A percentile compares a stretch with the other conserved stretches of the same genome.
phyloP scores from a whole-genome alignment of 371 early-diverging fungal genomes.

The Mortierella sp. region DNA sequence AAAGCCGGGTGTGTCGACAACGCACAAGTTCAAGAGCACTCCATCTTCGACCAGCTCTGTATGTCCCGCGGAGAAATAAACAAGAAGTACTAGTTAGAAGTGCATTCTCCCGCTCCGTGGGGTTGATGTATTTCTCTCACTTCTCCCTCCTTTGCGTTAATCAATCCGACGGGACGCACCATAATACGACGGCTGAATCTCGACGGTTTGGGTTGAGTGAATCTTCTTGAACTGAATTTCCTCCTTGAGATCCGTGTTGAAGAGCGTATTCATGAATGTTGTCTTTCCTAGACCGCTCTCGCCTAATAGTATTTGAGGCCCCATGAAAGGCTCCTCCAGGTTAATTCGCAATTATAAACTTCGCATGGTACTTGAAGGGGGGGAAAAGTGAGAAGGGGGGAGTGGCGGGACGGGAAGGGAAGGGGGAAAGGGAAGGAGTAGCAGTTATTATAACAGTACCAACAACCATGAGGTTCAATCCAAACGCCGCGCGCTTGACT shows the following conservation, averaged over 20 bases:
- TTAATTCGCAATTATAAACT: neutral
- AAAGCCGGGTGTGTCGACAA: constrained; percentile 97
- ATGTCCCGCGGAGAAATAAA: neutral
- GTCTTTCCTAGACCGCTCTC: constrained; percentile 92
- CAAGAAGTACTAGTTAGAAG: neutral
- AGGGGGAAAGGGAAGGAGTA: too few relatives aligned
- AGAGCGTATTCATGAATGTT: constrained; percentile 94
- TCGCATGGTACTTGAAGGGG: neutral
- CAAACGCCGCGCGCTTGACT: constrained; percentile 71
- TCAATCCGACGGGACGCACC: constrained; percentile 51
- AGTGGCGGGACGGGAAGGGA: too few relatives aligned
- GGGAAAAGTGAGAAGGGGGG: too few relatives aligned
- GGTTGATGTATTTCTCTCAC: too few relatives aligned
- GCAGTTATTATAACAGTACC: constrained; percentile 58
- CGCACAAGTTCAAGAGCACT: constrained; percentile 84
- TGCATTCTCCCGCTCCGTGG: neutral
- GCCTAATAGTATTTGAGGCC: constrained; percentile 57
- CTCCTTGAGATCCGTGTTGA: constrained; percentile 74
- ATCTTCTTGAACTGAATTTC: constrained; percentile 64
- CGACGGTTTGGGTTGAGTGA: constrained; percentile 71
- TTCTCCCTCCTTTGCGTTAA: neutral
- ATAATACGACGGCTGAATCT: constrained; percentile 71
- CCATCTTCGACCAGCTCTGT: constrained; percentile 96
- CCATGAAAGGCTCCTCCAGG: neutral
- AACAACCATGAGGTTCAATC: constrained; percentile 84